A percentile compares a stretch with the other conserved stretches of the same genome.
phyloP scores from a whole-genome alignment of 2,329 filamentous ascomycete genomes.

The Dothistroma septosporum region DNA sequence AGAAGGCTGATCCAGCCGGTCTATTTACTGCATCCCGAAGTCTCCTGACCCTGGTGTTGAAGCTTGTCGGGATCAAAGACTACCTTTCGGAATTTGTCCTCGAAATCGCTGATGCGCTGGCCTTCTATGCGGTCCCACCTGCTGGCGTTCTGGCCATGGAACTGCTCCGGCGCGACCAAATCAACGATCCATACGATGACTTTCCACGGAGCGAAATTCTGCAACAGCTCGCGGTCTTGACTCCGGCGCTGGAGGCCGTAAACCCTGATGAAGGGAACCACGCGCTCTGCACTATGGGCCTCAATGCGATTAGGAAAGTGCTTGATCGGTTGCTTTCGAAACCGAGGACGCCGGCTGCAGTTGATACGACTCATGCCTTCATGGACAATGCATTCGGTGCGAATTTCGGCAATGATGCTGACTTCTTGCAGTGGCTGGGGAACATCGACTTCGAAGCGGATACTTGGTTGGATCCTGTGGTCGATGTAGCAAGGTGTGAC shows the following conservation, averaged over 20 bases:
- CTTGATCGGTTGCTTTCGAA: constrained; percentile 18
- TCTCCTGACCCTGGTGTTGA: constrained; percentile 17
- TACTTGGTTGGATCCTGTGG: constrained; percentile 7
- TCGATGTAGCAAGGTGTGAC: background rate
- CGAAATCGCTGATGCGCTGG: constrained; percentile 17
- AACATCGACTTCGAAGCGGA: constrained; percentile 17
- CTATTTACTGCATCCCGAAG: constrained; percentile 14
- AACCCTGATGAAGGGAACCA: constrained; percentile 19
- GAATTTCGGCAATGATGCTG: constrained; percentile 19
- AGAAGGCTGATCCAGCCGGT: constrained; percentile 8
- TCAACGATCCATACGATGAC: constrained; percentile 9
- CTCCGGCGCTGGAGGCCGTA: constrained; percentile 17
- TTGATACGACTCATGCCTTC: background rate
- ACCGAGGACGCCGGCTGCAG: background rate
- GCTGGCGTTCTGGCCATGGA: constrained; percentile 23
- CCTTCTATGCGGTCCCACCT: constrained; percentile 18
- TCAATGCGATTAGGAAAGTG: constrained; percentile 20
- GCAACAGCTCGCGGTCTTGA: constrained; percentile 20
- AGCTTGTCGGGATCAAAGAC: constrained; percentile 11
- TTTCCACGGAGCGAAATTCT: constrained; percentile 19
- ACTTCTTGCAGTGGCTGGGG: constrained; percentile 22
- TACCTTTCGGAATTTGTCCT: constrained; percentile 17
- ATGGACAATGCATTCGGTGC: constrained; percentile 12
- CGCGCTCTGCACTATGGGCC: constrained; percentile 18
- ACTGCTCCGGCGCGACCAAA: constrained; percentile 17